Conservation (phyloP, 1,284 basidiomycete genomes). For the Neonothopanus nambi region DNA sequence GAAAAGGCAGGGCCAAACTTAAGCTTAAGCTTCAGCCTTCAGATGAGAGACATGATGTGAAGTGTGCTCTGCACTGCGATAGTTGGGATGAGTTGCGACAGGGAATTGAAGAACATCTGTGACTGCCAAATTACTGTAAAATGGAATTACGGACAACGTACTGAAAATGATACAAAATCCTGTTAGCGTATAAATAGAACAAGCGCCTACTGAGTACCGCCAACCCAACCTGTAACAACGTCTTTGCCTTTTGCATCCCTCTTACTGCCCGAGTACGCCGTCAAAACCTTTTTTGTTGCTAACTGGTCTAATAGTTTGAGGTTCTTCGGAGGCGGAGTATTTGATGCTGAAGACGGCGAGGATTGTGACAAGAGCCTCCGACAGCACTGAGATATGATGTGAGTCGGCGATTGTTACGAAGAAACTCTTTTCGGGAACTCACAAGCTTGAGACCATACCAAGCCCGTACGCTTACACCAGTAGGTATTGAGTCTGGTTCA, state of each 20-base stretch:
- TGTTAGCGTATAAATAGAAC: conserved; percentile 1
- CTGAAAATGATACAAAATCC: not conserved
- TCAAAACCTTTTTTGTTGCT: conserved; percentile 68
- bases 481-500: conserved; percentile 41
- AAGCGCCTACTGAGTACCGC: not conserved
- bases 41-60: no score
- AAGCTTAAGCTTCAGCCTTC: no score
- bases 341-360: conserved; percentile 41
- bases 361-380: conserved; percentile 47
- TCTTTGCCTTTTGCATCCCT: conserved; percentile 29
- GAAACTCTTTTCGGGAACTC: conserved; percentile 29
- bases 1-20: no score
- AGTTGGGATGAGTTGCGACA: no score
- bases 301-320: conserved; percentile 65
- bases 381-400: conserved; percentile 47
- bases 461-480: conserved; percentile 58
- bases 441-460: conserved; percentile 90
- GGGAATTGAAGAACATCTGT: no score
- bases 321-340: conserved; percentile 53
- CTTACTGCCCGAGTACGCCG: conserved; percentile 45
- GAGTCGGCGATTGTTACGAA: conserved; percentile 5
- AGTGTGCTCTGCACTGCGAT: no score
- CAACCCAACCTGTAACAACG: conserved; percentile 38
- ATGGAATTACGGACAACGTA: not conserved
- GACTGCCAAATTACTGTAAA: no score